These are phyloP conservation scores for Scopulariopsis brevicaulis DNA, from an alignment of 2,329 filamentous ascomycete genomes.

Conservation along the genomic window DNA sequence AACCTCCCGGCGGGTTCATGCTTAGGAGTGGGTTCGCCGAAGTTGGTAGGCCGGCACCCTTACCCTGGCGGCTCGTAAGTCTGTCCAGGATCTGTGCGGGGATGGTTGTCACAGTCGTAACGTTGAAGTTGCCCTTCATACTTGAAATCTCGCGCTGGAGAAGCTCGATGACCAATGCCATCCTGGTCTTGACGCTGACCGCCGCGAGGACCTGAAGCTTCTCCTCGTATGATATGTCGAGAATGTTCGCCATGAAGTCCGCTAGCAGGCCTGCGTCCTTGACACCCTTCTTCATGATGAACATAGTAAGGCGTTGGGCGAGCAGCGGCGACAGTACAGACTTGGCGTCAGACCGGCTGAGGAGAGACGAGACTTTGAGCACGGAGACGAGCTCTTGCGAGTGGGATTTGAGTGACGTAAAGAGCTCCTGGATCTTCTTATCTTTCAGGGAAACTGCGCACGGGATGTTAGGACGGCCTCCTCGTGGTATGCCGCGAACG, in stretches of 20 bases:
- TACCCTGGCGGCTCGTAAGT: conserved; percentile 25
- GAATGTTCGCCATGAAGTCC: conserved; percentile 93
- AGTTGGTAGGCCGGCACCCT: conserved; percentile 7
- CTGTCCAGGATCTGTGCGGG: conserved; percentile 50
- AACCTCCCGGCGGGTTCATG: conserved; percentile 17
- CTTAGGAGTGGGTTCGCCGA: conserved; percentile 16
- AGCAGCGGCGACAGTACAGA: conserved; percentile 70
- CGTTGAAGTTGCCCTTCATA: conserved; percentile 80
- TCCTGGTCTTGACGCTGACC: conserved; percentile 63
- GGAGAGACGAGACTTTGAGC: conserved; percentile 72
- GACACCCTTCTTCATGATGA: conserved; percentile 73
- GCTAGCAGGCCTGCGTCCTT: conserved; percentile 76
- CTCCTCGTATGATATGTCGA: conserved; percentile 81
- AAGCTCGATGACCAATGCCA: conserved; percentile 74
- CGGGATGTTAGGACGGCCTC: not conserved
- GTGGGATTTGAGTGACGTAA: conserved; percentile 70
- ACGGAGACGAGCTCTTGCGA: conserved; percentile 80
- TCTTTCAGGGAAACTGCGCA: conserved; percentile 26
- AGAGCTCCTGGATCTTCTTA: conserved; percentile 55
- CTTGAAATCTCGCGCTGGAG: conserved; percentile 70
- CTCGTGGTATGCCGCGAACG: not conserved
- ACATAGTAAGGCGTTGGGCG: conserved; percentile 74
- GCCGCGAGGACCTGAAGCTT: conserved; percentile 81
- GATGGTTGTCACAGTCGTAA: conserved; percentile 65
- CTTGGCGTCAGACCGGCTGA: conserved; percentile 55